Conservation (phyloP, 164 flowering plant genomes). For the Dillenia suffruticosa region DNA sequence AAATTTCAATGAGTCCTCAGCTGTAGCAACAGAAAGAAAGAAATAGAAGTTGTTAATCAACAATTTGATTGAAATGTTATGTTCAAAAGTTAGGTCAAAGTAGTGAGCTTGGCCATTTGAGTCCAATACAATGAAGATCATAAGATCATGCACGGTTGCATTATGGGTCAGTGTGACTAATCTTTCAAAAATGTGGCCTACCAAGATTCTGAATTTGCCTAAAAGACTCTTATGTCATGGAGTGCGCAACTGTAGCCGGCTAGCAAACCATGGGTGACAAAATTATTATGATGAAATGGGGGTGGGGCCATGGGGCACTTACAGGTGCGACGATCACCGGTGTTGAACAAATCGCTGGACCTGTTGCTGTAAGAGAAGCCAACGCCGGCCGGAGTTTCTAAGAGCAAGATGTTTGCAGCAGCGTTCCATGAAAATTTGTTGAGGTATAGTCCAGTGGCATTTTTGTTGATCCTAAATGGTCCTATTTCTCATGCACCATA, state of each 20-base stretch:
- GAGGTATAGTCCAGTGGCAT: slow-evolving; percentile 46
- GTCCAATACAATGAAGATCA: background rate
- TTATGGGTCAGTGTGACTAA: too few species aligned
- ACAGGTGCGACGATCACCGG: slow-evolving; percentile 87
- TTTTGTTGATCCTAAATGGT: slow-evolving; percentile 71
- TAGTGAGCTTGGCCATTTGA: too few species aligned
- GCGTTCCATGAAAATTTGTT: slow-evolving; percentile 87
- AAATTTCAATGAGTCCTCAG: slow-evolving; percentile 65
- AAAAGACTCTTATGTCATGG: too few species aligned
- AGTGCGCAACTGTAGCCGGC: background rate
- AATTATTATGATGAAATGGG: background rate
- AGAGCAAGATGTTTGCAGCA: slow-evolving; percentile 69
- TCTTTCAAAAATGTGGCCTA: too few species aligned
- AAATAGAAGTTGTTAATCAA: too few species aligned
- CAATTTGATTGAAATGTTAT: too few species aligned
- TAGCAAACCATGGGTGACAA: too few species aligned
- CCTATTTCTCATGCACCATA: slow-evolving; percentile 95
- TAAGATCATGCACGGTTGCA: background rate
- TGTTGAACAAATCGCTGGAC: slow-evolving; percentile 59
- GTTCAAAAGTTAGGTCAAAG: too few species aligned
- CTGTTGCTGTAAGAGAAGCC: slow-evolving; percentile 86
- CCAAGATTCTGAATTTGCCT: too few species aligned
- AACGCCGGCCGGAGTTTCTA: slow-evolving; percentile 93
- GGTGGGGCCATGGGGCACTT: slow-evolving; percentile 1
- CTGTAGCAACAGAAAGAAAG: slow-evolving; percentile 25